These are phyloP conservation scores for Dinochytrium kinnereticum DNA, from an alignment of 371 early-diverging fungal genomes.

Conservation along the genomic window DNA sequence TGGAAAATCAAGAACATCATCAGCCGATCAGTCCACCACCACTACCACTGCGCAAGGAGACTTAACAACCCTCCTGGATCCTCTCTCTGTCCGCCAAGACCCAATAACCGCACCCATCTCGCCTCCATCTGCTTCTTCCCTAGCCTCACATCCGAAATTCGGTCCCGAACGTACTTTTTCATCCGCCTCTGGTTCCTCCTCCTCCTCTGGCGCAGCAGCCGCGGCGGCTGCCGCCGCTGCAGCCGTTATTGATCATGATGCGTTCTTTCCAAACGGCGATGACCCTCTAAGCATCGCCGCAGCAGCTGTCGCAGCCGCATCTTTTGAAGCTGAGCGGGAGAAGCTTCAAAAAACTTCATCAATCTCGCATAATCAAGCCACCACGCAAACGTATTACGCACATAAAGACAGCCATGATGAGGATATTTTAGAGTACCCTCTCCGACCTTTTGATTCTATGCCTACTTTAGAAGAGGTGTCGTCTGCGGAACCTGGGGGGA, in stretches of 20 bases:
- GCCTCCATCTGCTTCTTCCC: too few relatives aligned
- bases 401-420: not conserved
- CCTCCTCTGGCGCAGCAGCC: not conserved
- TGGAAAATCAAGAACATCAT: not conserved
- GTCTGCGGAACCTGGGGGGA: not conserved
- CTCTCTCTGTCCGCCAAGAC: too few relatives aligned
- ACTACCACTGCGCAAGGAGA: not conserved
- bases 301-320: constrained; percentile 10
- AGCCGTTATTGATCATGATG: not conserved
- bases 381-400: not conserved
- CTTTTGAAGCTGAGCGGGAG: not conserved
- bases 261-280: not conserved
- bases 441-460: not conserved
- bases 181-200: not conserved
- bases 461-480: not conserved
- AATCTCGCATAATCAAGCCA: not conserved
- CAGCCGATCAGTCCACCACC: not conserved
- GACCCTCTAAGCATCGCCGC: constrained; percentile 20
- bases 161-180: not conserved
- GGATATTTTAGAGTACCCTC: not conserved
- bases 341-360: not conserved
- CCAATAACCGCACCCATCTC: too few relatives aligned
- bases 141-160: too few relatives aligned
- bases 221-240: not conserved
- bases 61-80: too few relatives aligned